phyloP scores from a whole-genome alignment of 495 filamentous ascomycete genomes.

The Penicillium pancosmium region DNA sequence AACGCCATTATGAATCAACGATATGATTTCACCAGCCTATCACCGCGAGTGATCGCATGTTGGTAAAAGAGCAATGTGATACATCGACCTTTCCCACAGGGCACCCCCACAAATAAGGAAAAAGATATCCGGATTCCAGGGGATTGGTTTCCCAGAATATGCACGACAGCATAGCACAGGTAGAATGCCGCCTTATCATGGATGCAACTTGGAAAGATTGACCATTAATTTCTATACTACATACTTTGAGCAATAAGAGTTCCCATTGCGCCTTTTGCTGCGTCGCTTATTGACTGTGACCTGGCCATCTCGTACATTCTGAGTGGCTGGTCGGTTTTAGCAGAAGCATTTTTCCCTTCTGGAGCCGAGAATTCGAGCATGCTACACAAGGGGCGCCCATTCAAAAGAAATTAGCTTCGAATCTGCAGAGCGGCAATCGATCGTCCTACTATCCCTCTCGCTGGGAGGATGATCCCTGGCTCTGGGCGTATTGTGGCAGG shows the following conservation, averaged over 20 bases:
- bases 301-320: conserved; percentile 3
- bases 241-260: not conserved
- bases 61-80: conserved; percentile 14
- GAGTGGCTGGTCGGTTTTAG: conserved; percentile 7
- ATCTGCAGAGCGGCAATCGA: not conserved
- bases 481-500: conserved; percentile 1
- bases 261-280: not conserved
- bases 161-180: conserved; percentile 20
- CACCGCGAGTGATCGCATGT: not conserved
- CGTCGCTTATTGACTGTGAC: not conserved
- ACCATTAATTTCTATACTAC: not conserved
- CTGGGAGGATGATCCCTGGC: conserved; percentile 11
- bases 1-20: not conserved
- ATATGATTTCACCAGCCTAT: not conserved
- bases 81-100: conserved; percentile 6
- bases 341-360: conserved; percentile 1
- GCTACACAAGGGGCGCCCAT: conserved; percentile 3
- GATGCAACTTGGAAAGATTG: conserved; percentile 11
- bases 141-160: conserved; percentile 14
- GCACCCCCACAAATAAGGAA: conserved; percentile 5
- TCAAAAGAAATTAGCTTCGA: not conserved
- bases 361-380: conserved; percentile 7
- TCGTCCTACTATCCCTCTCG: not conserved
- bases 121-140: conserved; percentile 16
- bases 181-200: conserved; percentile 16